Conservation (phyloP, 2,329 filamentous ascomycete species). For the Dactylonectria estremocensis region DNA sequence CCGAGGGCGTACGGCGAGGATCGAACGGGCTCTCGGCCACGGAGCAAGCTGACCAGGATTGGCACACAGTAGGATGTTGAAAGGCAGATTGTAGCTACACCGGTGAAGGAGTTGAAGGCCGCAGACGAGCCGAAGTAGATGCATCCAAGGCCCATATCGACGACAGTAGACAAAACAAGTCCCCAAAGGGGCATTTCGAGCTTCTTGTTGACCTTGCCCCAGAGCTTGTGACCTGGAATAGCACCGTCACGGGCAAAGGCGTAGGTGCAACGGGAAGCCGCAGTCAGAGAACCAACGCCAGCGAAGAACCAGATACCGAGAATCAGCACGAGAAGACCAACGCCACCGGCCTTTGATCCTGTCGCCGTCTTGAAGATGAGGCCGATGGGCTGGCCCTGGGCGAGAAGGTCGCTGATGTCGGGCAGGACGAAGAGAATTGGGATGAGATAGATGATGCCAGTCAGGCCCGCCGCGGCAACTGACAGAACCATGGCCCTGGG, state of each 20-base stretch:
- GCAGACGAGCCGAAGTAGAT: constrained; percentile 85
- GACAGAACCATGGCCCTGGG: constrained; percentile 78
- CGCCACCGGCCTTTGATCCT: constrained; percentile 79
- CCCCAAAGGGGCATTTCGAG: constrained; percentile 80
- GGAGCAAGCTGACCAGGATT: constrained; percentile 78
- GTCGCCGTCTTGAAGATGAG: constrained; percentile 82
- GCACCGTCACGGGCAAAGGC: constrained; percentile 83
- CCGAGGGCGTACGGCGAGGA: constrained; percentile 78
- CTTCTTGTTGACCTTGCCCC: constrained; percentile 74
- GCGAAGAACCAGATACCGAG: constrained; percentile 84
- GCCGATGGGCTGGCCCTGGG: constrained; percentile 82
- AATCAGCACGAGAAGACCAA: constrained; percentile 81
- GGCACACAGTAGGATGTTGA: constrained; percentile 82
- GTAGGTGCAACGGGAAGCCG: constrained; percentile 81
- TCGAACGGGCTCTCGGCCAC: constrained; percentile 74
- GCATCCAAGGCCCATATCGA: constrained; percentile 80
- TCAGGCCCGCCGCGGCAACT: constrained; percentile 74
- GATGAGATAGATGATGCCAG: constrained; percentile 75
- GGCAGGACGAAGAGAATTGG: constrained; percentile 84
- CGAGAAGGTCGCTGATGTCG: constrained; percentile 73
- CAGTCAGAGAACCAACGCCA: constrained; percentile 80
- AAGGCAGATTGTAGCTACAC: constrained; percentile 84
- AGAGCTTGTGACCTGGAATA: constrained; percentile 77
- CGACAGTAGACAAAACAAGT: constrained; percentile 75
- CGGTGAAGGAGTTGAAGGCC: constrained; percentile 85